phyloP scores from a whole-genome alignment of 2,329 filamentous ascomycete species.

The Alternaria alternata region DNA sequence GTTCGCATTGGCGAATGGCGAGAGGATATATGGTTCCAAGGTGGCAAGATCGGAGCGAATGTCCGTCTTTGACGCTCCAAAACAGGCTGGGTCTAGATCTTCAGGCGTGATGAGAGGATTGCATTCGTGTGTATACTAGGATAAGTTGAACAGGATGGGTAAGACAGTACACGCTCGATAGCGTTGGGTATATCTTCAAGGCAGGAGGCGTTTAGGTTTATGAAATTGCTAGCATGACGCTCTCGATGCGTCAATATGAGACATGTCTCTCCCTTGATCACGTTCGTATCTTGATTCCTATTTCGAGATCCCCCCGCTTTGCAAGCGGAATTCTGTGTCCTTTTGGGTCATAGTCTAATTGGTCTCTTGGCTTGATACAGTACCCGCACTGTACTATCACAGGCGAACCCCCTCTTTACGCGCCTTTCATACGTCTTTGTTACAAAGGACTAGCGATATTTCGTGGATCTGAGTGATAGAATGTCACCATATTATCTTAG shows the following conservation, averaged over 20 bases:
- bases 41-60: constrained; percentile 57
- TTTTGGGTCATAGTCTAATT: neutral
- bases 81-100: neutral
- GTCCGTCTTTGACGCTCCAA: constrained; percentile 50
- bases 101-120: neutral
- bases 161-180: neutral
- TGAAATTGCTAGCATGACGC: neutral
- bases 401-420: neutral
- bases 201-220: neutral
- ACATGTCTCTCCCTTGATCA: neutral
- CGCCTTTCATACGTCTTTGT: neutral
- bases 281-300: neutral
- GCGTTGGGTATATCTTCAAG: neutral
- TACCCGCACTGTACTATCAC: neutral
- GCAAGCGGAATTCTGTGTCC: neutral
- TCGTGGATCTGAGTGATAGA: neutral
- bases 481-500: neutral
- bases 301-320: too few relatives aligned
- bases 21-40: constrained; percentile 65
- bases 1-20: constrained; percentile 78
- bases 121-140: constrained; percentile 3
- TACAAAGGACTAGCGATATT: neutral
- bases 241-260: neutral
- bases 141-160: neutral
- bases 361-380: neutral